Evolutionary conservation across 2,329 filamentous ascomycete species (phyloP), one percentile per base, ranked within the genome.

Genomic region (Aspergillus quadricinctus): DNA sequence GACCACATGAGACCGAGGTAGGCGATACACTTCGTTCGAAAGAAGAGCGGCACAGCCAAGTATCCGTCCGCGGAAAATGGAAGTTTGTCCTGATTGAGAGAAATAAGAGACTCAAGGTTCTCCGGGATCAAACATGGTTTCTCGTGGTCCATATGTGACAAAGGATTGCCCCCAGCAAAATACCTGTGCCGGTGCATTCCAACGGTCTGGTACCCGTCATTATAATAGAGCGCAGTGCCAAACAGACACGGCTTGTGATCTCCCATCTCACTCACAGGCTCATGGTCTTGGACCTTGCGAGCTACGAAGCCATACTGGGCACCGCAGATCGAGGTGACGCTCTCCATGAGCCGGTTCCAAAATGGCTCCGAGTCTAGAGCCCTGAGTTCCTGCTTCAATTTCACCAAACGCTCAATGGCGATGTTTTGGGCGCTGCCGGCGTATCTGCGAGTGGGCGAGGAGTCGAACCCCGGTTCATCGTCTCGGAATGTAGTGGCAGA

Each of bases 1-100:
- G 85, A 85, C 87, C 87, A 90, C 78, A 89, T 85, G 68, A 87
- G 77, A n/a, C 87, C 87, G 66, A 90, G 85, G 69, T 89, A 84
- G 23, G 84, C 86, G 63, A 88, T 82, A 66, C 84, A 88, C 68
- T 86, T 88, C 31, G 81, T 84, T 45, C 84, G 80, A 3, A 81
- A 80, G 61, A 86, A 88, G 1, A 90, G 74, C 0, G 87, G 87
- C 14, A 89, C 76, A 7, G 83, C 85, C 37, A 90, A 77, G 66
- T 88, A 89, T 2, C 85, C 84, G 64, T 89, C 87, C 31, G 82
- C 83, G 1, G 82, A 77, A 28, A 86, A 81, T 0, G 85, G 82
- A 11, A 88, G 71, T 50, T 77, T 70, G 64, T 87, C 86, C 49
- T 64, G 63, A 4, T 84, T 83, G 61, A 87, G 86, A 60, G 84